Evolutionary conservation across 2,329 filamentous ascomycete genomes (phyloP).

Genomic region (Coniochaeta sp.): DNA sequence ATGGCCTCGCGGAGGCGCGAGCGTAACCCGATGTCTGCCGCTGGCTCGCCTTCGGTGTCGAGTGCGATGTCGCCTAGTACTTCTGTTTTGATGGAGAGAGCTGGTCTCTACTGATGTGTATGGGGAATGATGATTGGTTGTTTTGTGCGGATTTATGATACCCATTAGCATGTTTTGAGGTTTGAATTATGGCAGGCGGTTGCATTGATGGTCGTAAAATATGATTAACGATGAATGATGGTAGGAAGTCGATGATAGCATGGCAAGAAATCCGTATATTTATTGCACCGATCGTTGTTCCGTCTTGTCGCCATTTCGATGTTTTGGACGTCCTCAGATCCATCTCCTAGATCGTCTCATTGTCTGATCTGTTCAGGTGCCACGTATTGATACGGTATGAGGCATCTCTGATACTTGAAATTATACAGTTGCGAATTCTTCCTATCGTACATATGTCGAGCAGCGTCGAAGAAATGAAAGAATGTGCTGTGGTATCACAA

Average conservation of each 20-base stretch:
- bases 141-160: neutral
- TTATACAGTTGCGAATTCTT: neutral
- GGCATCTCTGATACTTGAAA: no score
- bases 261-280: no score
- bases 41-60: neutral
- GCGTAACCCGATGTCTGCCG: neutral
- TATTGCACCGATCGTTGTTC: no score
- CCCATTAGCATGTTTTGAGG: neutral
- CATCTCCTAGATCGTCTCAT: no score
- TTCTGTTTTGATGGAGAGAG: neutral
- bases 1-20: slow-evolving; percentile 13
- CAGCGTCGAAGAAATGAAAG: neutral
- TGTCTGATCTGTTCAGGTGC: no score
- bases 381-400: no score
- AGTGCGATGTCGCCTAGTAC: neutral
- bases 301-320: no score
- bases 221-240: no score
- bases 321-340: no score
- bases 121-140: neutral
- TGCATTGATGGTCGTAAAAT: neutral
- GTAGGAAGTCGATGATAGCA: no score
- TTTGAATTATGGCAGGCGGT: neutral
- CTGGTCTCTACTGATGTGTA: neutral
- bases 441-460: neutral
- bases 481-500: neutral